Evolutionary conservation across 768 basidiomycete genomes (phyloP), one percentile per base, ranked within the genome.

Genomic region (Dictyophora rubrovolvata): DNA sequence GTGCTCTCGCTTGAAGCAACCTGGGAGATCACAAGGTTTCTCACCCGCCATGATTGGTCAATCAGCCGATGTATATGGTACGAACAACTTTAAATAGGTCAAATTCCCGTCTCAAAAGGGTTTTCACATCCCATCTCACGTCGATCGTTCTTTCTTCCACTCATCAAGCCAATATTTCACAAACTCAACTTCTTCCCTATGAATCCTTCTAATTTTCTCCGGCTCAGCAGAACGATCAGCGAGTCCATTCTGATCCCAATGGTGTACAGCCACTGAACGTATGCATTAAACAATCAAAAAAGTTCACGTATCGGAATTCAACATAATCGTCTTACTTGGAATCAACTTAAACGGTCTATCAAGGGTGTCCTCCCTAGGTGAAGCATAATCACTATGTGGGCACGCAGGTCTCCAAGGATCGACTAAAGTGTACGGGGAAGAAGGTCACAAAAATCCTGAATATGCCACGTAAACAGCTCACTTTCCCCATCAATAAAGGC

Each of bases 401-500:
- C 65, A 63, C 56, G 69, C 67, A 14, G 72, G 72, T 51, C 72
- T 63, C 74, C 74, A 75, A 1, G 74, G 74, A 61, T 75, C 74
- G 16, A 56, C 50, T 53, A 60, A 47, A 3, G 18, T 14, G 8
- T 12, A 58, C 20, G 21, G 2, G 14, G 14, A 51, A 50, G 7
- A 51, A 22, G 21, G 28, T 28, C 28, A 28, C 14, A 51, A 4
- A 20, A 3, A 12, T 42, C 10, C 12, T 2, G 3, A 42, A 48
- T 48, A 21, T n/a, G n/a, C 21, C 6, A 52, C 21, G 22, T 54
- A 34, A 37, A 20, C 9, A 1, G 65, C 72, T 8, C 51, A 86
- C 87, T 79, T 78, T 89, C 86, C 9, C 89, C 89, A 64, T 93
- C 89, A 59, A 97, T 88, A 65, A 95, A 83, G 0, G 93, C 93